These are phyloP conservation scores for Hagleromyces aurorensis DNA, from an alignment of 805 yeast genomes.

Conservation along the genomic window DNA sequence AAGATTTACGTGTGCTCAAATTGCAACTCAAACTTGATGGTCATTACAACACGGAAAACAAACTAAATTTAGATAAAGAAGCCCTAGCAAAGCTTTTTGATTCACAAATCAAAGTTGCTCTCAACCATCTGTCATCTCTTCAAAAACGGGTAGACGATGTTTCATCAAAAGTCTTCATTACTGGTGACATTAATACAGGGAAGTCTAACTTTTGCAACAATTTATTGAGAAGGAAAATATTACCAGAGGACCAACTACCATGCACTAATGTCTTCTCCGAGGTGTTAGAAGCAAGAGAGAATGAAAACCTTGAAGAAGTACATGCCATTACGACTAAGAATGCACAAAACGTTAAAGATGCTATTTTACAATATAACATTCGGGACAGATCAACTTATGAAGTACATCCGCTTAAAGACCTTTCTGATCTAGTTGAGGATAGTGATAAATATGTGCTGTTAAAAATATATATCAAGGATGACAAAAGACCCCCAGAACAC, in stretches of 20 bases:
- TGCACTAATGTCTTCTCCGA: conserved; percentile 96
- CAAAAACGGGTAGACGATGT: conserved; percentile 85
- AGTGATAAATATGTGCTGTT: conserved; percentile 65
- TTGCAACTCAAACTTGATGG: conserved; percentile 25
- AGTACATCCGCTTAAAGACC: conserved; percentile 42
- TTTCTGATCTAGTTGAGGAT: conserved; percentile 65
- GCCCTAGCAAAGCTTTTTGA: conserved; percentile 65
- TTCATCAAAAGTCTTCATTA: conserved; percentile 86
- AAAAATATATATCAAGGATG: conserved; percentile 75
- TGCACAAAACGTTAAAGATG: conserved; percentile 22
- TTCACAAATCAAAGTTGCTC: conserved; percentile 55
- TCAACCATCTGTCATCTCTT: conserved; percentile 60
- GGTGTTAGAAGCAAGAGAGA: conserved; percentile 75
- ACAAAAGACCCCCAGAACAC: conserved; percentile 46
- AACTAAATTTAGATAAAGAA: conserved; percentile 53
- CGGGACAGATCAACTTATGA: conserved; percentile 61
- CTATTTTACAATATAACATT: conserved; percentile 28
- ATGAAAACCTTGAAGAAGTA: conserved; percentile 74
- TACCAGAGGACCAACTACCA: conserved; percentile 97
- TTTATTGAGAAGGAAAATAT: conserved; percentile 58
- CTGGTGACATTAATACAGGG: conserved; percentile 96
- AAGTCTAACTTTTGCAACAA: conserved; percentile 95
- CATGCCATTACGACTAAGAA: conserved; percentile 72
- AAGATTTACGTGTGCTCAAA: conserved; percentile 17
- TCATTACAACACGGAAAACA: conserved; percentile 24